Evolutionary conservation across 2,329 filamentous ascomycete genomes (phyloP).

Genomic region (Ophiosphaerella korrae): DNA sequence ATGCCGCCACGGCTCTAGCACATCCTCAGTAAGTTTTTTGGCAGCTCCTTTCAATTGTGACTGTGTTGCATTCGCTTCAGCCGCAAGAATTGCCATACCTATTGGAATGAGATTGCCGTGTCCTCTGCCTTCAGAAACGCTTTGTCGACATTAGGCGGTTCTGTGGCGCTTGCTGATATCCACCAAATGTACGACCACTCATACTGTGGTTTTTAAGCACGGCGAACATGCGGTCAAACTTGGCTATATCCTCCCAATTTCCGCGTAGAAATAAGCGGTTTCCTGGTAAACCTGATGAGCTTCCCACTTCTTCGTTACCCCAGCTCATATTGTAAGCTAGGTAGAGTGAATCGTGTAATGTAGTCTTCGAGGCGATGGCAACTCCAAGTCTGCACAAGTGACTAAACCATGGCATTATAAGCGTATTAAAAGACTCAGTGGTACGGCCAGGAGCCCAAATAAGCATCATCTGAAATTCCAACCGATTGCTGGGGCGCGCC

Average conservation of each 20-base stretch:
- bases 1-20: conserved; percentile 16
- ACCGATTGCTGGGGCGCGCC: conserved; percentile 6
- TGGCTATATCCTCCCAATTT: conserved; percentile 8
- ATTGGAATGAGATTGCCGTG: no score
- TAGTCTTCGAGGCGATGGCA: conserved; percentile 19
- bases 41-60: conserved; percentile 5
- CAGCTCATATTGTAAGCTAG: conserved; percentile 24
- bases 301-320: conserved; percentile 40
- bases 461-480: conserved; percentile 21
- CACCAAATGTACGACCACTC: conserved; percentile 7
- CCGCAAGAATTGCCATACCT: conserved; percentile 1
- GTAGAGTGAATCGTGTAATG: conserved; percentile 19
- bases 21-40: conserved; percentile 5
- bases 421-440: conserved; percentile 11
- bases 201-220: conserved; percentile 15
- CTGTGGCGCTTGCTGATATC: conserved; percentile 16
- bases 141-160: conserved; percentile 17
- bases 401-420: conserved; percentile 16
- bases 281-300: conserved; percentile 4
- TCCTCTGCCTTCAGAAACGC: no score
- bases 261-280: conserved; percentile 16
- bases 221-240: conserved; percentile 14
- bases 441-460: conserved; percentile 23
- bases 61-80: conserved; percentile 7
- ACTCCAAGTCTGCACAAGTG: conserved; percentile 16